A percentile compares a stretch with the other conserved stretches of the same genome.
Conservation (phyloP, 176 grass and related monocot species). For the Tillandsia fasciculata region DNA sequence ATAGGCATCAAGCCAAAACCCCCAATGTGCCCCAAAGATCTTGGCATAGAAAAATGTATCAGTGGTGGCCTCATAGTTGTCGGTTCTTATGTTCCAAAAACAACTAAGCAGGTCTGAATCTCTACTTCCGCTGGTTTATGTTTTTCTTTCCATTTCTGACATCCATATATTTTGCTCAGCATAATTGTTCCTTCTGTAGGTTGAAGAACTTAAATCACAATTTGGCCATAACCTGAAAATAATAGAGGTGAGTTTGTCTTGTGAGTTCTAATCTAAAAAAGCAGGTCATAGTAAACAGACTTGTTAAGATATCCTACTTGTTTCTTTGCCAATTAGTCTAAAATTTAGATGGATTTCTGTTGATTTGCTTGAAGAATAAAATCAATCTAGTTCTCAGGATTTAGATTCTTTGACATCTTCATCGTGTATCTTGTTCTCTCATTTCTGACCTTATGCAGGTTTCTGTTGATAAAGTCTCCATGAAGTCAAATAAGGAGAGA, state of each 20-base stretch:
- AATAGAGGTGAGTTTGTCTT: conserved; percentile 62
- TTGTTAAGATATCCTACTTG: not conserved
- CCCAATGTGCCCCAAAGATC: conserved; percentile 57
- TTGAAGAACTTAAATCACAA: conserved; percentile 55
- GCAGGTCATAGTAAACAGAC: not conserved
- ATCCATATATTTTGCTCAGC: conserved; percentile 13
- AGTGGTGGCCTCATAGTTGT: conserved; percentile 91
- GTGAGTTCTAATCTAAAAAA: not conserved
- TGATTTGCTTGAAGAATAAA: conserved; percentile 14
- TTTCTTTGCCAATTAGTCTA: not conserved
- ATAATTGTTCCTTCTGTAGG: conserved; percentile 41
- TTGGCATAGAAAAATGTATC: conserved; percentile 64
- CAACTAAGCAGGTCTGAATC: conserved; percentile 73
- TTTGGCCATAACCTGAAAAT: conserved; percentile 48
- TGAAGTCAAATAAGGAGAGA: conserved; percentile 61
- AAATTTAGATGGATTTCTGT: not conserved
- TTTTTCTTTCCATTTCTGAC: conserved; percentile 1
- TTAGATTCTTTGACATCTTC: conserved; percentile 20
- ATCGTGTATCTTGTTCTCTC: conserved; percentile 13
- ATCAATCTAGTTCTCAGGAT: conserved; percentile 1
- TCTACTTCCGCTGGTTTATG: conserved; percentile 4
- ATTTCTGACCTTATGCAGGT: conserved; percentile 38
- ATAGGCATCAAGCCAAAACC: conserved; percentile 79
- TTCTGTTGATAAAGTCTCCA: conserved; percentile 76
- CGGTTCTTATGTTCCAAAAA: conserved; percentile 97